Conservation (phyloP, 106 monocot genomes). For the Dioscorea alata region DNA sequence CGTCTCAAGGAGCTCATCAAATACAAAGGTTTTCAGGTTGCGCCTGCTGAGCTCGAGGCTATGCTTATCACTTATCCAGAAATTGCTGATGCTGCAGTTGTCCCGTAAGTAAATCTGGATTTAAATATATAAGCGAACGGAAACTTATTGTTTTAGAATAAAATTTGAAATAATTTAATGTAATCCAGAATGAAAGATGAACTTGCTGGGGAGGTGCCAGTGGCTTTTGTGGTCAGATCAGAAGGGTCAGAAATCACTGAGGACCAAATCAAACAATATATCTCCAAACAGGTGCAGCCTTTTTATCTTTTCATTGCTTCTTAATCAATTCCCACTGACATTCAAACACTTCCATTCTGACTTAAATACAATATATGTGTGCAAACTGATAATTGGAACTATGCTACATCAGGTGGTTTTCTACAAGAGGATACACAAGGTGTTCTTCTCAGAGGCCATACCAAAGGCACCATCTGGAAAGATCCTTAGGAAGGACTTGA, state of each 20-base stretch:
- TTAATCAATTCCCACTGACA: too few species aligned
- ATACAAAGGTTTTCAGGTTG: conserved; percentile 68
- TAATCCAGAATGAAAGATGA: conserved; percentile 55
- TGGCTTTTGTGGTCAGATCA: conserved; percentile 55
- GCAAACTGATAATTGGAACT: too few species aligned
- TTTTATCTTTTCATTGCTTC: neutral
- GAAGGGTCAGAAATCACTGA: conserved; percentile 44
- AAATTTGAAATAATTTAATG: too few species aligned
- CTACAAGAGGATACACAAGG: conserved; percentile 57
- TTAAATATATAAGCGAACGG: too few species aligned
- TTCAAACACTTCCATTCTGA: too few species aligned
- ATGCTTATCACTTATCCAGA: conserved; percentile 52
- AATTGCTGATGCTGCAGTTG: conserved; percentile 45
- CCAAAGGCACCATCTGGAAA: conserved; percentile 68
- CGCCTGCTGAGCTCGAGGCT: conserved; percentile 65
- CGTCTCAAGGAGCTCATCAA: conserved; percentile 94
- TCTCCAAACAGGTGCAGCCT: conserved; percentile 45
- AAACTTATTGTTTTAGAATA: too few species aligned
- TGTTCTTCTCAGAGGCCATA: conserved; percentile 50
- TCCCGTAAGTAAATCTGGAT: conserved; percentile 29
- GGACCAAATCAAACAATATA: conserved; percentile 61
- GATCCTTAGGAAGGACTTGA: conserved; percentile 56
- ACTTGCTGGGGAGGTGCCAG: conserved; percentile 60
- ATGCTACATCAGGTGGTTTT: conserved; percentile 38
- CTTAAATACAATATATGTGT: too few species aligned